A percentile compares a stretch with the other conserved stretches of the same genome.
Evolutionary conservation across 345 rosid species (phyloP).

Genomic region (Sisymbrium altissimum): DNA sequence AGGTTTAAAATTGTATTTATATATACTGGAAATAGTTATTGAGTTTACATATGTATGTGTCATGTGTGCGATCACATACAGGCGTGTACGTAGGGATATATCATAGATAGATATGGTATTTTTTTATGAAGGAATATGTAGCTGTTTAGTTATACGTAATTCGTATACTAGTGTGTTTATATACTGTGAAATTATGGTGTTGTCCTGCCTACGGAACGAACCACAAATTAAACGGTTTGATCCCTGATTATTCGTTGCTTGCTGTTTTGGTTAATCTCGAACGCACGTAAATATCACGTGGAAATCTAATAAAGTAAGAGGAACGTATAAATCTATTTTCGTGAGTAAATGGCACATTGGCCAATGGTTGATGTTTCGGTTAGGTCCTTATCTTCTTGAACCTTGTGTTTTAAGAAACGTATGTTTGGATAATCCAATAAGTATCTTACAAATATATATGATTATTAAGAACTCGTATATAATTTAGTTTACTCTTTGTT

Average conservation of each 20-base stretch:
- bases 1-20: no score
- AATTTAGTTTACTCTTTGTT: not conserved
- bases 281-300: slow-evolving; percentile 5
- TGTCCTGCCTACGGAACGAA: slow-evolving; percentile 2
- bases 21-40: no score
- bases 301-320: no score
- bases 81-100: not conserved
- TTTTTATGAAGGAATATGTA: not conserved
- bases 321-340: no score
- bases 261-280: not conserved
- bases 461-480: not conserved
- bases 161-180: not conserved
- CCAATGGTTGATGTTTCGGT: not conserved
- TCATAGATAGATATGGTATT: not conserved
- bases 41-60: not conserved
- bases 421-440: not conserved
- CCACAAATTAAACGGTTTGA: not conserved
- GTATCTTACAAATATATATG: not conserved
- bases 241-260: slow-evolving; percentile 6
- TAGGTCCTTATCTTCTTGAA: not conserved
- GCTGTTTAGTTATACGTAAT: not conserved
- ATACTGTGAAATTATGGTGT: not conserved
- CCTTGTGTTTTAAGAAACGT: not conserved
- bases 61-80: not conserved
- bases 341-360: no score